Evolutionary conservation across 75 land plant species (phyloP).

Genomic region (Picea sitchensis): DNA sequence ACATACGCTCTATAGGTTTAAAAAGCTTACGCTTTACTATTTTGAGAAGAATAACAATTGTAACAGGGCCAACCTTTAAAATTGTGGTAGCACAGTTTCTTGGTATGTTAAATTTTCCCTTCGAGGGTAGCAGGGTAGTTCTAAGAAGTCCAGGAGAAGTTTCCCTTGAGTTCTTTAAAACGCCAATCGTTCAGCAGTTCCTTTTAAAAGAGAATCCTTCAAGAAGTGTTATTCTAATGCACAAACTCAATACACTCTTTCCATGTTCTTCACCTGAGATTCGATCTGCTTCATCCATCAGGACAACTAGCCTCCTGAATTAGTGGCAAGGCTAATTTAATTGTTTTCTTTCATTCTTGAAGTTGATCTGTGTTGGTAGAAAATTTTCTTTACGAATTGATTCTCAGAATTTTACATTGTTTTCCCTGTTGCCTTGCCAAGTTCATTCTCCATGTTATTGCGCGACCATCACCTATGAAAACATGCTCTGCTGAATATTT

Average conservation of each 20-base stretch:
- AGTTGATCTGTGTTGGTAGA: too few relatives aligned
- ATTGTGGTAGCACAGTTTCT: constrained; percentile 65
- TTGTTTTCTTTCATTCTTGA: too few relatives aligned
- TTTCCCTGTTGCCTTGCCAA: too few relatives aligned
- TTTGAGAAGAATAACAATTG: constrained; percentile 74
- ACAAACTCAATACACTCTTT: constrained; percentile 62
- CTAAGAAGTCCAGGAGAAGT: constrained; percentile 67
- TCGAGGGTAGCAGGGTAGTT: constrained; percentile 14
- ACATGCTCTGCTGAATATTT: too few relatives aligned
- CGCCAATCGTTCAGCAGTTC: constrained; percentile 78
- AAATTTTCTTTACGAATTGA: too few relatives aligned
- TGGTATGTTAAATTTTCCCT: constrained; percentile 64
- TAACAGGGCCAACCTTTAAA: constrained; percentile 69
- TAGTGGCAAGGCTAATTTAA: not conserved
- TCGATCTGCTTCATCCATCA: constrained; percentile 51
- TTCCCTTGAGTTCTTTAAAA: constrained; percentile 76
- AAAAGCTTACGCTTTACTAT: constrained; percentile 81
- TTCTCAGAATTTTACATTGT: too few relatives aligned
- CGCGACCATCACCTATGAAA: too few relatives aligned
- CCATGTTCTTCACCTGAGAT: constrained; percentile 76
- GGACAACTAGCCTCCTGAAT: constrained; percentile 20
- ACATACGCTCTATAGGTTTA: constrained; percentile 35
- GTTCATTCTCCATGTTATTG: too few relatives aligned
- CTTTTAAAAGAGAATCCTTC: constrained; percentile 16
- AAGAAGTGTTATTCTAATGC: constrained; percentile 64